Conservation (phyloP, 305 asterid genomes). For the Rubia peregrina region DNA sequence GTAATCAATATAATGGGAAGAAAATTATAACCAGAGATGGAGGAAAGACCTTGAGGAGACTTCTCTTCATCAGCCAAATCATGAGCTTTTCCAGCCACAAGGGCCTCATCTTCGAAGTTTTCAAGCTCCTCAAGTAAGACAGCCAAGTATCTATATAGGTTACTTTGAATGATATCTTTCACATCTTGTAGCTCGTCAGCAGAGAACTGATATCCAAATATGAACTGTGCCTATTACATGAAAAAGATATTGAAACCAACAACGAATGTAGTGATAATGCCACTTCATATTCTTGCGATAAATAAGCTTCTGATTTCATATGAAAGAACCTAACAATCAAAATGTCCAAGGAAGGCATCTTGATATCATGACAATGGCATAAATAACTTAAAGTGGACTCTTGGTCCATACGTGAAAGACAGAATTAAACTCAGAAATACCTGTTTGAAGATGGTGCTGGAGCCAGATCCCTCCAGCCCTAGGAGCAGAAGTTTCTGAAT, state of each 20-base stretch:
- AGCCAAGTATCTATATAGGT: constrained; percentile 48
- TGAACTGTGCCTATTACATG: constrained; percentile 49
- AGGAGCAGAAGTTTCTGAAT: constrained; percentile 58
- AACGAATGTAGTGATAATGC: neutral
- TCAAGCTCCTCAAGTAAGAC: constrained; percentile 61
- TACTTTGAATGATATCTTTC: constrained; percentile 55
- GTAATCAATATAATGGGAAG: neutral
- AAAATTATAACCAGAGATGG: neutral
- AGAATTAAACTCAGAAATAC: constrained; percentile 17
- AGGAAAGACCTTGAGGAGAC: constrained; percentile 9
- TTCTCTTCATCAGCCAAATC: constrained; percentile 13
- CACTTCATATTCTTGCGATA: neutral
- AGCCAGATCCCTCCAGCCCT: constrained; percentile 67
- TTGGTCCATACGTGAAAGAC: neutral
- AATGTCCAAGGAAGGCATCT: neutral
- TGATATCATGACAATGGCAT: neutral
- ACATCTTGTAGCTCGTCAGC: constrained; percentile 51
- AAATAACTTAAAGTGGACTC: neutral
- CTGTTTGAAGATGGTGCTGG: constrained; percentile 84
- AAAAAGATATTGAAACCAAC: constrained; percentile 9
- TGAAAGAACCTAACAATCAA: neutral
- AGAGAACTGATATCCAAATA: constrained; percentile 43
- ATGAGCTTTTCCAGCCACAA: constrained; percentile 10
- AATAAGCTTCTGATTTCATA: neutral
- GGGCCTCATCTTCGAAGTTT: constrained; percentile 56